Evolutionary conservation across 805 yeast genomes (phyloP).

Genomic region (Osmozyma mogii): DNA sequence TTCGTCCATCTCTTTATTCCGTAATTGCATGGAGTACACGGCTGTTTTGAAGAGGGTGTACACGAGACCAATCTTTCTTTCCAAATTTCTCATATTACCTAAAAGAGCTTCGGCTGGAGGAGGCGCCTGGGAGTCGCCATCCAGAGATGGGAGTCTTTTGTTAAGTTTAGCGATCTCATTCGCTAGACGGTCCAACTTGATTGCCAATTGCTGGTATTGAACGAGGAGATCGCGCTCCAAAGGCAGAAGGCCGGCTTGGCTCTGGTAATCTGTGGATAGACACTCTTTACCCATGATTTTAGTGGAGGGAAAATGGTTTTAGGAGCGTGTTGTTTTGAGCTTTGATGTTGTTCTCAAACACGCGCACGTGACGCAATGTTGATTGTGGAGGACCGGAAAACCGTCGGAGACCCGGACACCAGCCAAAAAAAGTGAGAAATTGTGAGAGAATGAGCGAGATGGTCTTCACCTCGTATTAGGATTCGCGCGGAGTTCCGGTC

Average conservation of each 20-base stretch:
- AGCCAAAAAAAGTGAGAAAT: no score
- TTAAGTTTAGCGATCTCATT: slow-evolving; percentile 25
- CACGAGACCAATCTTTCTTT: slow-evolving; percentile 55
- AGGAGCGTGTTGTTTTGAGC: slow-evolving; percentile 16
- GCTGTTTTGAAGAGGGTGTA: slow-evolving; percentile 64
- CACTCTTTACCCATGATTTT: background rate
- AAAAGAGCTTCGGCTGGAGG: slow-evolving; percentile 24
- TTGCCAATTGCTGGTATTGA: slow-evolving; percentile 32
- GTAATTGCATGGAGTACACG: no score
- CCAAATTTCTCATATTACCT: slow-evolving; percentile 51
- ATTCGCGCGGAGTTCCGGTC: no score
- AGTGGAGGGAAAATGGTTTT: slow-evolving; percentile 11
- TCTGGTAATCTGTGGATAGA: no score
- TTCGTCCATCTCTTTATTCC: no score
- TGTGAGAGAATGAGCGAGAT: no score
- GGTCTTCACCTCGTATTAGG: no score
- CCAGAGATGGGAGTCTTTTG: slow-evolving; percentile 4
- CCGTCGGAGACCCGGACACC: no score
- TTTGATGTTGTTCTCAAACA: no score
- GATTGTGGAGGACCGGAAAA: no score
- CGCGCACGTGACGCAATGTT: no score
- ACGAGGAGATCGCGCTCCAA: slow-evolving; percentile 27
- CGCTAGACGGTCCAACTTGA: slow-evolving; percentile 23
- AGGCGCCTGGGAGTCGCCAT: slow-evolving; percentile 3
- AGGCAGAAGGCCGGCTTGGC: no score